Evolutionary conservation across 331 rosid genomes (phyloP).

Genomic region (Malus hybrid): DNA sequence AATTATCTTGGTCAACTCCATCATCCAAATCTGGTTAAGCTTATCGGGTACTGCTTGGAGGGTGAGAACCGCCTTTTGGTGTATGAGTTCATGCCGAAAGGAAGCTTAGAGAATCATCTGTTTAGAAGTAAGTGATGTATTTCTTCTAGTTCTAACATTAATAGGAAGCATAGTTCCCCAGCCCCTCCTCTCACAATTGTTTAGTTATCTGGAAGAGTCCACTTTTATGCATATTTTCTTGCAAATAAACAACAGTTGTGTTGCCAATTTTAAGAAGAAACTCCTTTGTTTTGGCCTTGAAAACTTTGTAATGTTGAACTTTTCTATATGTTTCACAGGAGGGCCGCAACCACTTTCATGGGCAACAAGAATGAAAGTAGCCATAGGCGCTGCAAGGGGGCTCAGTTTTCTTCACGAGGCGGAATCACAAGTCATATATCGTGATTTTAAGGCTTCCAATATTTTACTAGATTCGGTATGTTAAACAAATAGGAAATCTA

Average conservation of each 20-base stretch:
- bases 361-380: conserved; percentile 92
- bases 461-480: conserved; percentile 85
- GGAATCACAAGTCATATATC: conserved; percentile 85
- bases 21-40: conserved; percentile 58
- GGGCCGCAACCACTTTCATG: conserved; percentile 94
- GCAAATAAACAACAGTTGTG: background rate
- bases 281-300: background rate
- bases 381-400: conserved; percentile 92
- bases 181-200: background rate
- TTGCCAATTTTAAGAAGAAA: background rate
- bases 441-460: conserved; percentile 93
- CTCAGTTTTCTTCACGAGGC: conserved; percentile 93
- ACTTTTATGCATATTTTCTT: background rate
- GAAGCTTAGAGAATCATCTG: conserved; percentile 94
- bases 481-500: background rate
- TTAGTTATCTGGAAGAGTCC: background rate
- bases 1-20: conserved; percentile 55
- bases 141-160: background rate
- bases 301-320: background rate
- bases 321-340: conserved; percentile 36
- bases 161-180: background rate
- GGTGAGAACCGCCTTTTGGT: conserved; percentile 91
- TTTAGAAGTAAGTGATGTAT: conserved; percentile 72
- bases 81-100: conserved; percentile 95
- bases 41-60: conserved; percentile 75